A percentile compares a stretch with the other conserved stretches of the same genome.
phyloP scores from a whole-genome alignment of 225 moss, liverwort and hornwort genomes.

The Straminergon stramineum region DNA sequence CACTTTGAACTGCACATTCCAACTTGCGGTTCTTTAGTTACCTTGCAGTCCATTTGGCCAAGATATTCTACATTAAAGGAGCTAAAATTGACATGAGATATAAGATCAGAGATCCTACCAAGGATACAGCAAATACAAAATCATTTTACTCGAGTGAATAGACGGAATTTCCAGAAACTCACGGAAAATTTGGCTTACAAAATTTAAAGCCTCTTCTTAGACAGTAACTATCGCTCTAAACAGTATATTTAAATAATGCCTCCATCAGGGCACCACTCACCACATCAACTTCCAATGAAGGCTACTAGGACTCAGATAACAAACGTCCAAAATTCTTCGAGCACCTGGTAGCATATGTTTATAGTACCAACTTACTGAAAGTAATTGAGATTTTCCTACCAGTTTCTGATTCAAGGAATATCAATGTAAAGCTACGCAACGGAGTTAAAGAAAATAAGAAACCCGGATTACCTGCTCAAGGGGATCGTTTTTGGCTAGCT shows the following conservation, averaged over 20 bases:
- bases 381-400: background rate
- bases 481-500: conserved; percentile 51
- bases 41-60: background rate
- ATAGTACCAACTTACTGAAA: background rate
- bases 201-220: background rate
- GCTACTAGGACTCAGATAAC: background rate
- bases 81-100: background rate
- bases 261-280: background rate
- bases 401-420: background rate
- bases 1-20: conserved; percentile 64
- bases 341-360: background rate
- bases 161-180: background rate
- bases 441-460: background rate
- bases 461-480: conserved; percentile 49
- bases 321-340: background rate
- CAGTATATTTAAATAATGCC: background rate
- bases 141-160: background rate
- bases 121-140: background rate
- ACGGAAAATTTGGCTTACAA: background rate
- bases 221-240: background rate
- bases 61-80: background rate
- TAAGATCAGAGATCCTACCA: background rate
- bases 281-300: background rate
- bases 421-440: background rate
- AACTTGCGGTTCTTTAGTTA: background rate